Conservation (phyloP, 768 basidiomycete species). For the Auriscalpium vulgare region DNA sequence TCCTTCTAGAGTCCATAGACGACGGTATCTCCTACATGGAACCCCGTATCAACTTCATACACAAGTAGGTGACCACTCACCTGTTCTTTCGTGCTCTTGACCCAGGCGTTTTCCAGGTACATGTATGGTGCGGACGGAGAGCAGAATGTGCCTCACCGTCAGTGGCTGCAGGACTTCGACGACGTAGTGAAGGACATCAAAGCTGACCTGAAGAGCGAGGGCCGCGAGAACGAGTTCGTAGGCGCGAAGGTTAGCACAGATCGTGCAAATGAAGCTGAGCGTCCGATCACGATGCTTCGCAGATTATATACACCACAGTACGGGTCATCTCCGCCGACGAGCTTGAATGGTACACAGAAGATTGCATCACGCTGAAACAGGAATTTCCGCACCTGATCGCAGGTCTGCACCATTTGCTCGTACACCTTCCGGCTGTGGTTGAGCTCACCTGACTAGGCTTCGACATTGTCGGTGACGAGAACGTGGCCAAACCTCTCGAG, state of each 20-base stretch:
- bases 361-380: slow-evolving; percentile 66
- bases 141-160: slow-evolving; percentile 48
- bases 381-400: slow-evolving; percentile 67
- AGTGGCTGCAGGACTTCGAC: slow-evolving; percentile 50
- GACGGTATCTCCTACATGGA: slow-evolving; percentile 73
- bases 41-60: slow-evolving; percentile 55
- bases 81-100: background rate
- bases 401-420: slow-evolving; percentile 28
- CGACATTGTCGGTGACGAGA: slow-evolving; percentile 75
- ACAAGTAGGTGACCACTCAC: slow-evolving; percentile 31
- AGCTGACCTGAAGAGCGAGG: slow-evolving; percentile 39
- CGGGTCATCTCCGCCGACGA: slow-evolving; percentile 47
- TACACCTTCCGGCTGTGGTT: background rate
- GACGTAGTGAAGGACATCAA: slow-evolving; percentile 45
- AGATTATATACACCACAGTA: slow-evolving; percentile 70
- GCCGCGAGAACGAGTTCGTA: slow-evolving; percentile 53
- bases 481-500: slow-evolving; percentile 47
- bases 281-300: background rate
- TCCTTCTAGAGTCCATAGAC: slow-evolving; percentile 51
- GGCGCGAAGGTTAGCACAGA: slow-evolving; percentile 46
- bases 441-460: slow-evolving; percentile 39
- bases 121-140: slow-evolving; percentile 52
- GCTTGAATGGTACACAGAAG: slow-evolving; percentile 60
- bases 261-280: background rate
- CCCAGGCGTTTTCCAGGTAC: slow-evolving; percentile 26